These are phyloP conservation scores for Nakazawaea populi DNA, from an alignment of 805 yeast species.

Conservation along the genomic window DNA sequence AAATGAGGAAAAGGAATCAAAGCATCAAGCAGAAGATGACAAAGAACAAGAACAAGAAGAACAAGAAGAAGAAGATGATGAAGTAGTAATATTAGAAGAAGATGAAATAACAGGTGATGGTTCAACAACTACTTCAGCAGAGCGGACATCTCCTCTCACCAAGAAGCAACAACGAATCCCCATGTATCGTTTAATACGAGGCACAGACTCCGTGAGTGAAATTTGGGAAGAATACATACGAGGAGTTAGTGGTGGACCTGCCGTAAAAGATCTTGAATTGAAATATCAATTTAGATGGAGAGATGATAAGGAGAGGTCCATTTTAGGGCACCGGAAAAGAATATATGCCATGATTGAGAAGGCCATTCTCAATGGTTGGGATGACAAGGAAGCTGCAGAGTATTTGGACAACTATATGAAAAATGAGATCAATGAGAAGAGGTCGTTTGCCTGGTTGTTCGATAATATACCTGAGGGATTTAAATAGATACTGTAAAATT, in stretches of 20 bases:
- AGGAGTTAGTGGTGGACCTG: constrained; percentile 46
- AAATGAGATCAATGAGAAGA: constrained; percentile 21
- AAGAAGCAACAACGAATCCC: constrained; percentile 6
- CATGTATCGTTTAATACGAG: constrained; percentile 8
- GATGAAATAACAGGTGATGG: background rate
- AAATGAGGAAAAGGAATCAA: constrained; percentile 25
- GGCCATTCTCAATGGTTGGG: constrained; percentile 19
- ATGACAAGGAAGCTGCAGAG: constrained; percentile 24
- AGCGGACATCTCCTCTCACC: background rate
- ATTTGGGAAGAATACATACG: constrained; percentile 53
- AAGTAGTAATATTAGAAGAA: background rate
- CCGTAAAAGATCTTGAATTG: constrained; percentile 41
- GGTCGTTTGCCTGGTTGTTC: constrained; percentile 26
- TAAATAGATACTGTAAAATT: background rate
- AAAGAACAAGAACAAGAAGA: background rate
- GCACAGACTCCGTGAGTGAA: constrained; percentile 34
- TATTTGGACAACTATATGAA: constrained; percentile 26
- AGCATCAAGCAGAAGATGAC: background rate
- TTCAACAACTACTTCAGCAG: background rate
- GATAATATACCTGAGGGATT: constrained; percentile 23
- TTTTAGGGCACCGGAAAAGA: constrained; percentile 46
- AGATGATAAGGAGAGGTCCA: constrained; percentile 43
- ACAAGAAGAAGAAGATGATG: background rate
- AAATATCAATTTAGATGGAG: constrained; percentile 52
- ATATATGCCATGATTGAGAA: constrained; percentile 49